Base-by-base conservation (phyloP, 2,329 filamentous ascomycete species). In the Aspergillus aculeatinus region DNA sequence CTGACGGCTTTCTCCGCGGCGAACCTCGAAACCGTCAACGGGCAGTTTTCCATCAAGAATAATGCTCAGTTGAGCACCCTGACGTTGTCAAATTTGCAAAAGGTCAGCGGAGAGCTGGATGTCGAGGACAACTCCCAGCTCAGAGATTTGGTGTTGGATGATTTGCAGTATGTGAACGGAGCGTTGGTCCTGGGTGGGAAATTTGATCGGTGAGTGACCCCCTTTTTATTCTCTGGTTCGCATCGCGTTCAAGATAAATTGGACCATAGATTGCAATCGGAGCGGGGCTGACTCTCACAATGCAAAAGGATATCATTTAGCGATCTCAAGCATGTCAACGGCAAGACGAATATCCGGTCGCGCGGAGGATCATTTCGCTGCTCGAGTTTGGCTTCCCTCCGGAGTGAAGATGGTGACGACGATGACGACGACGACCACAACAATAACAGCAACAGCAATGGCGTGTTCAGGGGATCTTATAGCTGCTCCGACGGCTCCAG, bases 111-210 rank as follows among this genome's bases (percentile, higher is more conserved):
- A 2, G 65, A 65, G 14, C 12, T 73, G 25, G 61, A 54, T 2
- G 60, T 72, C 19, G 57, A 63, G 11, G 62, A 59, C n/a, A 72
- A 72, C 33, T 29, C 61, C 11, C 58, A 65, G 0, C 55, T 73
- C 10, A 65, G 52, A 48, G 57, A 58, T 23, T 23, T 73, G n/a
- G 49, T 19, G 2, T 57, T 73, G 11, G 55, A 65, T 31, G 49
- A 67, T 33, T 55, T 72, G 33, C 62, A 72, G 33, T 58, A 63
- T 16, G 61, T 74, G 2, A 58, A 67, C n/a, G 71, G 70, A 14
- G 52, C 57, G 1, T 25, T 73, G 27, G 44, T 60, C 19, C 25
- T 74, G 21, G 57, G 50, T 2, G 71, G 71, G 1, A 63, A 53
- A 2, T 74, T 73, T 31, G 57, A 60, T 44, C 63, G 55, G 69